Base-by-base conservation (phyloP, 495 filamentous ascomycete genomes). In the Penicillium fimorum region DNA sequence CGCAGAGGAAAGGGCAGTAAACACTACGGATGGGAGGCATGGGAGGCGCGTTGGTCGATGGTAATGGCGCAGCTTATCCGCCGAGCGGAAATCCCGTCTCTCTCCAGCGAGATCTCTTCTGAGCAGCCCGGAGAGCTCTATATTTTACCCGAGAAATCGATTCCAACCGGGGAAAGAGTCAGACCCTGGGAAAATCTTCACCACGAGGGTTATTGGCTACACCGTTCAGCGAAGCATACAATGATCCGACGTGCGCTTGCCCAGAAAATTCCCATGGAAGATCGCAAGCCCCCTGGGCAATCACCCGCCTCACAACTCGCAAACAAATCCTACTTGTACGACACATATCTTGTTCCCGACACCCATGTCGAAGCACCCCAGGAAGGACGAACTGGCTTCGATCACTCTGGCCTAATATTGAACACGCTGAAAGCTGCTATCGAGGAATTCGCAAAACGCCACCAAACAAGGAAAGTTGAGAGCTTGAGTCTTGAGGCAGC, bases 121-220 rank as follows among this genome's bases (percentile, higher is more conserved):
- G 54, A 58, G 40, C 47, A 59, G 5, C 50, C 56, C 11, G 44
- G 50, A 9, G 67, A 70, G 27, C 55, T 70, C 1, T 64, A 67
- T 53, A 56, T 66, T 7, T 69, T 87, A 7, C 84, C 85, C 0
- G 91, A 96, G 62, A 95, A 93, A 68, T 74, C 73, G 4, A 72
- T 85, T 11, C 74, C 84, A 33, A 76, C 82, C 6, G 72, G 73
- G 3, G 90, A 95, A 61, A 75, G 82, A 42, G 70, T 91, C 10
- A 79, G 80, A 38, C 89, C 92, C 0, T 92, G 86, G 84, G 87
- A 97, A 52, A 70, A 84, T 11, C 78, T 97, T 5, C 92, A 96
- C 56, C 92, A 97, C 60, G 74, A 87, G 12, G 92, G 92, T 0
- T 97, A 95, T 66, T 97, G 92, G 89, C 83, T 89, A 50, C 81